Evolutionary conservation across 2,329 filamentous ascomycete genomes (phyloP), one percentile per base, ranked within the genome.

Genomic region (Chalara sp.): DNA sequence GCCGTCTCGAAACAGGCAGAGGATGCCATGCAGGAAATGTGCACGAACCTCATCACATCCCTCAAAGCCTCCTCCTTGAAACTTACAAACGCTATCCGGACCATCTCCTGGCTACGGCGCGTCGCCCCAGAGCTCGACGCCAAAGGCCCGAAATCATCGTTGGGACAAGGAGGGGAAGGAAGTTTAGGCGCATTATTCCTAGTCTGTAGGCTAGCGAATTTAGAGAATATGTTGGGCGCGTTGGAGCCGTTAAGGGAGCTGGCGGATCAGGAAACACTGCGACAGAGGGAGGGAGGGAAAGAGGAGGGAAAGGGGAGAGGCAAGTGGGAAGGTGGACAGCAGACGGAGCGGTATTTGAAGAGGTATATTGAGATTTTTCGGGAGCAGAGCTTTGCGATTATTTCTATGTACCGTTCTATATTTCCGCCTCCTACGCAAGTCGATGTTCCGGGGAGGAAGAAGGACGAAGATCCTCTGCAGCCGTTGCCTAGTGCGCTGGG

Each of bases 361-460:
- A 81, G 91, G 45, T 99, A 95, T 68, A 88, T 99, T 61, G 93
- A 99, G 66, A 90, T 99, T 31, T 97, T 97, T 67, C 86, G 93
- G 48, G 93, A 99, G 69, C 93, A 99, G 68, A 96, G 89, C 65
- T 99, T 99, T 67, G 87, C 86, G 42, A 95, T 97, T 53, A 83
- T 97, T 31, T 95, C 89, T 52, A 89, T 97, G 78, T 96, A 95
- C 68, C 88, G 85, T 62, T 93, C 86, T 62, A 89, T 97, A 49
- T 95, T 95, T 62, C 83, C 86, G 0, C 75, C 79, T 11, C 46
- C 78, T 80, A 0, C 71, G 91, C 21, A 21, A 29, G 21, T 11
- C 6, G 43, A 48, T 32, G 49, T 58, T 7, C 44, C 57, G 13
- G 41, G 55, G 28, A 53, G 46, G 35, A 54, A 58, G 12, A 54